These are phyloP conservation scores for Sclerotinia borealis DNA, from an alignment of 2,329 filamentous ascomycete genomes.

Conservation along the genomic window DNA sequence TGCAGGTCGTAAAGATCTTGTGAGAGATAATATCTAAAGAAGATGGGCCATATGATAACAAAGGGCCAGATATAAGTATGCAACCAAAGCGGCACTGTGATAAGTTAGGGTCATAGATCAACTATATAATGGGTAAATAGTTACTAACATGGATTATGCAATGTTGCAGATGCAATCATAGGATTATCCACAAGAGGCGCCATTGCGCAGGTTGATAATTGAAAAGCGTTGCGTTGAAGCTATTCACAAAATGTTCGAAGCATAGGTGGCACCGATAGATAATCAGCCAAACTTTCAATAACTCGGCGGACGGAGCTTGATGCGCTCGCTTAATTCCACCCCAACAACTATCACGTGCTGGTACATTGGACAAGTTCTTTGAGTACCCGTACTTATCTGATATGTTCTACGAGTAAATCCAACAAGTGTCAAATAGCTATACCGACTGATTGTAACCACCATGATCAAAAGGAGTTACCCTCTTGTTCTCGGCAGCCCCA, in stretches of 20 bases:
- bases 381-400: too few relatives aligned
- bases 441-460: not conserved
- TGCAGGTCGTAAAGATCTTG: conserved; percentile 81
- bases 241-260: conserved; percentile 8
- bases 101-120: conserved; percentile 14
- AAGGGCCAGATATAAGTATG: conserved; percentile 95
- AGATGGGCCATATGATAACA: conserved; percentile 82
- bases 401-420: not conserved
- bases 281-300: conserved; percentile 3
- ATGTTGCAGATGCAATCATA: conserved; percentile 80
- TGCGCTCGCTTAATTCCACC: not conserved
- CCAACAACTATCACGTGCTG: not conserved
- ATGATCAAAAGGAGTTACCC: not conserved
- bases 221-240: conserved; percentile 7
- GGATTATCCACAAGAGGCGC: conserved; percentile 83
- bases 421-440: too few relatives aligned
- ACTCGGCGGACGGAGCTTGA: not conserved
- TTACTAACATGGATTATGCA: conserved; percentile 65
- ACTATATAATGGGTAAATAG: not conserved
- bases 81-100: conserved; percentile 59
- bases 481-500: not conserved
- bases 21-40: conserved; percentile 80
- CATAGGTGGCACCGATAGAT: conserved; percentile 11
- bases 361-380: not conserved
- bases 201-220: conserved; percentile 39